Base-by-base conservation (phyloP, 345 rosid species). In the Cardamine resedifolia region DNA sequence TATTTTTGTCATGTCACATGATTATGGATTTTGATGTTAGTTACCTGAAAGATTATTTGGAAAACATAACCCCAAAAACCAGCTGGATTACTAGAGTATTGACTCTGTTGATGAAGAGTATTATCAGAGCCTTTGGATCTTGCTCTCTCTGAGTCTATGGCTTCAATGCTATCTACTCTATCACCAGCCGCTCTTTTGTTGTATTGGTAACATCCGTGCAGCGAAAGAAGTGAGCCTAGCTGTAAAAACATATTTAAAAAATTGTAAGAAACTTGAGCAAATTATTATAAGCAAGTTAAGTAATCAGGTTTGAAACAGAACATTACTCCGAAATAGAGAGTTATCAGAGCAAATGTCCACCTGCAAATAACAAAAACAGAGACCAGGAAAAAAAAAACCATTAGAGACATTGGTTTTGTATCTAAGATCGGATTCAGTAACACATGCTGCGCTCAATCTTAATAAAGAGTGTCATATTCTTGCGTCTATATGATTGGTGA, bases 41-140 rank as follows among this genome's bases (percentile, higher is more conserved):
- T 47, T 80, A 93, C 99, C 98, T 96, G 99, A 82, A 92, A 96
- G 56, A 88, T 71, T 55, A 92, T 83, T 56, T 92, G 99, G 64
- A 96, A 92, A 58, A 82, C 41, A 72, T 83, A 81, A 20, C 80
- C 92, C 89, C 80, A 85, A 56, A 79, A 55, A 49, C 87, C 81
- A 69, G 96, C 93, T 45, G 85, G 81, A 80, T 81, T 74, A 48
- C 84, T 81, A 62, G 79, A 75, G 77, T 27, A 68, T 27, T 75
- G 75, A 43, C 24, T 66, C 30, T 59, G 72, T 31, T 63, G 63
- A 48, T 63, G 63, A 48, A 44, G 64, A 47, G 58, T 31, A 26
- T 31, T 36, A 70, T 56, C 76, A 14, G 83, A 64, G 55, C 49
- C 79, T 76, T 86, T 88, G 34, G 78, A 68, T 55, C 19, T 64